phyloP scores from a whole-genome alignment of 2,329 filamentous ascomycete species.

The Arthrinium phaeospermum region DNA sequence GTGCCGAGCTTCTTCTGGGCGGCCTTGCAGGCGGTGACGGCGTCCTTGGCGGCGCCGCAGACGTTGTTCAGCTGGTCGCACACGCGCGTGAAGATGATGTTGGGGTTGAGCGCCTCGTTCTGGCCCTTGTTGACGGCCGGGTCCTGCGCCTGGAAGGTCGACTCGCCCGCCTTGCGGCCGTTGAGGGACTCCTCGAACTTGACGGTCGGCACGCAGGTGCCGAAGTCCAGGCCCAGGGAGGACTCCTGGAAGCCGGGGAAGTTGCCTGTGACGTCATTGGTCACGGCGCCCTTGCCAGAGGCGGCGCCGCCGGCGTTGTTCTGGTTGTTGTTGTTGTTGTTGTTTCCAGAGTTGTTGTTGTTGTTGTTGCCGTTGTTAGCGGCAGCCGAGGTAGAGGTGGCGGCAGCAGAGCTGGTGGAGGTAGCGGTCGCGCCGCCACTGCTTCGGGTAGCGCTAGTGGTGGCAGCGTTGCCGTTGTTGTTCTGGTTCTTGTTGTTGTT shows the following conservation, averaged over 20 bases:
- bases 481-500: conserved; percentile 25
- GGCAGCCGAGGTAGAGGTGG: conserved; percentile 28
- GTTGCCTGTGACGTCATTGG: conserved; percentile 39
- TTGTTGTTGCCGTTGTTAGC: conserved; percentile 27
- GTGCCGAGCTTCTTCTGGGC: conserved; percentile 50
- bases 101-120: conserved; percentile 71
- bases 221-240: conserved; percentile 53
- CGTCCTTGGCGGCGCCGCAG: conserved; percentile 66
- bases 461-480: conserved; percentile 11
- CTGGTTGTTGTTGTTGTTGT: conserved; percentile 10
- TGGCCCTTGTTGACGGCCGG: conserved; percentile 65
- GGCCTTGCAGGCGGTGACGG: conserved; percentile 56
- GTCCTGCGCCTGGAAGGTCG: conserved; percentile 72
- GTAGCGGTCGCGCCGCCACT: not conserved
- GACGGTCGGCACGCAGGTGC: conserved; percentile 60
- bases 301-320: conserved; percentile 26
- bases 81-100: conserved; percentile 76
- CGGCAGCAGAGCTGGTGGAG: not conserved
- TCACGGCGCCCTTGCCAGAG: conserved; percentile 37
- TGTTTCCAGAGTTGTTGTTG: conserved; percentile 21
- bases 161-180: conserved; percentile 62
- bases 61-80: conserved; percentile 73
- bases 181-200: conserved; percentile 64
- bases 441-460: conserved; percentile 20
- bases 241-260: conserved; percentile 39